Base-by-base conservation (phyloP, 768 basidiomycete species). In the Tephrocybe sp. region DNA sequence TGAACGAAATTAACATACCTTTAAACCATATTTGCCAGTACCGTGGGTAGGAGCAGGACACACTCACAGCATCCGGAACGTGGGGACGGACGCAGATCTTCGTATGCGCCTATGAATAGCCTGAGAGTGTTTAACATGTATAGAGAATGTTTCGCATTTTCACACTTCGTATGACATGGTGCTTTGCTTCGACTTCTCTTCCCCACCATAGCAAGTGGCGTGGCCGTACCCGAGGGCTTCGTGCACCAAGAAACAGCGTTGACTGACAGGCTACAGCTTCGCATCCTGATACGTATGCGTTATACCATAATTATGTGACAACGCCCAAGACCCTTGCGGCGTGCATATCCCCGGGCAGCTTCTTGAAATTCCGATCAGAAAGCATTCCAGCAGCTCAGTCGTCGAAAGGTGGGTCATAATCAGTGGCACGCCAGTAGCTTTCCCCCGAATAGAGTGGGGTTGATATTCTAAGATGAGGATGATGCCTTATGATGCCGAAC, bases 361-460 rank as follows among this genome's bases (percentile, higher is more conserved):
- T 41, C 37, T 21, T 19, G 27, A 30, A 31, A 39, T 16, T 38
- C 38, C 41, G 28, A 51, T 51, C 45, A 51, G 47, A 55, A 44
- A 35, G 30, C 16, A 13, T 19, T 43, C 11, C 3, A 18, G 25
- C 25, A 12, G 18, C 16, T n/a, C n/a, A n/a, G n/a, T n/a, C n/a
- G n/a, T n/a, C n/a, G n/a, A 25, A 26, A 43, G 12, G 26, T 41
- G 39, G 25, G 26, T 44, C 35, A 26, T n/a, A n/a, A n/a, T n/a
- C n/a, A n/a, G n/a, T n/a, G n/a, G n/a, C n/a, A n/a, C n/a, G 30
- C 9, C n/a, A 21, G 18, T 18, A 21, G 32, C 21, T 25, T 32
- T 18, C 13, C 16, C 28, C 43, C 30, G 19, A 44, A 49, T 30
- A 25, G 34, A 53, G 26, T 44, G 37, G 37, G 44, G 18, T 13